These are phyloP conservation scores for Phaffia tasmanica DNA, from an alignment of 768 basidiomycete species.

Conservation along the genomic window DNA sequence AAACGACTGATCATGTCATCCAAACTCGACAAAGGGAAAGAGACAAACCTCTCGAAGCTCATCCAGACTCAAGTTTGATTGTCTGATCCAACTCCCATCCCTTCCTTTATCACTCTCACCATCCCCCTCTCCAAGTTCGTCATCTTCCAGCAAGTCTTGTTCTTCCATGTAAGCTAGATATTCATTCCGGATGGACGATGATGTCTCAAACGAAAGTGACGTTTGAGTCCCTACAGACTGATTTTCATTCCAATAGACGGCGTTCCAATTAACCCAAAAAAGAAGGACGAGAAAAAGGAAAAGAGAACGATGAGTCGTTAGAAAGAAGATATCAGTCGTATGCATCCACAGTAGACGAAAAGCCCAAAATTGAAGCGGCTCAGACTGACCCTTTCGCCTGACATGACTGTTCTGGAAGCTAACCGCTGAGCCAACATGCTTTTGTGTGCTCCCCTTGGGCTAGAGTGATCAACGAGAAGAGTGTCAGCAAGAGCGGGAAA, in stretches of 20 bases:
- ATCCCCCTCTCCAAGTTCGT: slow-evolving; percentile 9
- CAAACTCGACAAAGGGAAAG: not conserved
- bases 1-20: not conserved
- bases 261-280: not conserved
- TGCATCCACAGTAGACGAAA: not conserved
- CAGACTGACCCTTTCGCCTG: slow-evolving; percentile 9
- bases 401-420: slow-evolving; percentile 13
- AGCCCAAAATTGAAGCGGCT: too few relatives aligned
- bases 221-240: slow-evolving; percentile 18
- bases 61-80: not conserved
- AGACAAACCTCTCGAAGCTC: not conserved
- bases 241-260: too few relatives aligned
- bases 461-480: not conserved
- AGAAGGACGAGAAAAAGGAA: not conserved
- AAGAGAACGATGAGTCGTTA: not conserved
- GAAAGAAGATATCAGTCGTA: not conserved
- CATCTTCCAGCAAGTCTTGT: slow-evolving; percentile 21
- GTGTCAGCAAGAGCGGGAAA: not conserved
- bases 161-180: slow-evolving; percentile 18
- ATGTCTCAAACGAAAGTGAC: slow-evolving; percentile 23
- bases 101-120: not conserved
- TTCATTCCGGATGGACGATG: slow-evolving; percentile 23
- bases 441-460: not conserved
- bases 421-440: slow-evolving; percentile 20
- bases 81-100: not conserved